Evolutionary conservation across 2,329 filamentous ascomycete genomes (phyloP), one percentile per base, ranked within the genome.

Genomic region (Diaporthe sp.): DNA sequence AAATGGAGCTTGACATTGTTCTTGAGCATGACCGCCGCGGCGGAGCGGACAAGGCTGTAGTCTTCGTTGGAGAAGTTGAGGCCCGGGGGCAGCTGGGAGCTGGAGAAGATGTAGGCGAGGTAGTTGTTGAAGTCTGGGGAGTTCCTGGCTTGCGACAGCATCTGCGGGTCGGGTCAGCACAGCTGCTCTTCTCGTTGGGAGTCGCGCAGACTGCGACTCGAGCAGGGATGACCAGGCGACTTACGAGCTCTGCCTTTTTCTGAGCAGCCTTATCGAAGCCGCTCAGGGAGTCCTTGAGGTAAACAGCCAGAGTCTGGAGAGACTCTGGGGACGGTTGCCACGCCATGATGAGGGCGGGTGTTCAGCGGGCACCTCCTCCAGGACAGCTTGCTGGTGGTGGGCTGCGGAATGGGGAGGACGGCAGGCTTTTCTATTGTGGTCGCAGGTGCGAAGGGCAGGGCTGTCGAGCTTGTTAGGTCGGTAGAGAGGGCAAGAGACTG

Each of bases 71-170:
- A 90, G 79, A 91, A 90, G 79, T 87, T 87, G 82, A 94, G 87
- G 77, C 88, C 92, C 74, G 87, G 85, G 62, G 94, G 91, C 69
- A 89, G 87, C 78, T 92, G 89, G 74, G 91, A 83, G 80, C 91
- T 95, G 76, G 94, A 95, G 85, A 98, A 95, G 77, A 99, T 91
- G 85, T 94, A 98, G 79, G 95, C 94, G 59, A 99, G 92, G 85
- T 99, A 99, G 86, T 98, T 98, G 88, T 97, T 96, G 88, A 98
- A 94, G 84, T 98, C 96, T 67, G 96, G 96, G 15, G 94, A 97
- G 71, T 89, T 87, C 83, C 95, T 97, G 77, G 96, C 97, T 86
- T 98, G 94, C 79, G 92, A 89, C 80, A 99, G 94, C 95, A 98
- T 97, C 97, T 98, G 80, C 61, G 75, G 58, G 70, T 49, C 53